These are phyloP conservation scores for Mycosphaerella arachidis DNA, from an alignment of 2,329 filamentous ascomycete species.

Conservation along the genomic window DNA sequence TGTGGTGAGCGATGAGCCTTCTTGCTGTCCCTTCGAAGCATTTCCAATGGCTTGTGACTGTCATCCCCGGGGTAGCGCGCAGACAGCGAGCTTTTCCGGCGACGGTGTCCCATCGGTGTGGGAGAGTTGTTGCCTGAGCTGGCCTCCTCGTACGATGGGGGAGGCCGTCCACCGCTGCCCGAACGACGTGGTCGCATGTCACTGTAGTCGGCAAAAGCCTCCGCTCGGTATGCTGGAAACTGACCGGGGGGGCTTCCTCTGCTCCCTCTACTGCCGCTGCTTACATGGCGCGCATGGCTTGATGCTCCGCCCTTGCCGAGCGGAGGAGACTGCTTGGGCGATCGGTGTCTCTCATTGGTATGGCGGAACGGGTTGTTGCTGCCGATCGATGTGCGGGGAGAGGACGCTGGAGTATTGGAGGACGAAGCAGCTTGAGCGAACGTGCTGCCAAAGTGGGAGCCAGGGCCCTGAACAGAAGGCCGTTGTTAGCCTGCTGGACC, in stretches of 20 bases:
- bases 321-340: slow-evolving; percentile 14
- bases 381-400: slow-evolving; percentile 30
- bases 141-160: slow-evolving; percentile 27
- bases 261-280: slow-evolving; percentile 2
- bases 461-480: slow-evolving; percentile 44
- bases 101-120: slow-evolving; percentile 25
- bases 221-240: slow-evolving; percentile 47
- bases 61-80: slow-evolving; percentile 61
- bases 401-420: slow-evolving; percentile 22
- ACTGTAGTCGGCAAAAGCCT: slow-evolving; percentile 34
- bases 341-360: slow-evolving; percentile 16
- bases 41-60: slow-evolving; percentile 63
- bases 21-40: slow-evolving; percentile 59
- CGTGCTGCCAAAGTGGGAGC: slow-evolving; percentile 51
- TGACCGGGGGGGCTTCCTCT: slow-evolving; percentile 37
- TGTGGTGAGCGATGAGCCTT: slow-evolving; percentile 63
- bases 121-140: slow-evolving; percentile 24
- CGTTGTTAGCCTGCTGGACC: too few relatives aligned
- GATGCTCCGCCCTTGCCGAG: slow-evolving; percentile 35
- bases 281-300: slow-evolving; percentile 44
- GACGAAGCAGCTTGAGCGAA: slow-evolving; percentile 33
- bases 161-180: slow-evolving; percentile 16
- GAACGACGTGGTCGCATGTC: slow-evolving; percentile 19
- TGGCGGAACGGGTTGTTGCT: slow-evolving; percentile 44
- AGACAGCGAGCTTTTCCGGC: slow-evolving; percentile 51